Evolutionary conservation across 129 eudicot genomes (phyloP).

Genomic region (Smallanthus sonchifolius): DNA sequence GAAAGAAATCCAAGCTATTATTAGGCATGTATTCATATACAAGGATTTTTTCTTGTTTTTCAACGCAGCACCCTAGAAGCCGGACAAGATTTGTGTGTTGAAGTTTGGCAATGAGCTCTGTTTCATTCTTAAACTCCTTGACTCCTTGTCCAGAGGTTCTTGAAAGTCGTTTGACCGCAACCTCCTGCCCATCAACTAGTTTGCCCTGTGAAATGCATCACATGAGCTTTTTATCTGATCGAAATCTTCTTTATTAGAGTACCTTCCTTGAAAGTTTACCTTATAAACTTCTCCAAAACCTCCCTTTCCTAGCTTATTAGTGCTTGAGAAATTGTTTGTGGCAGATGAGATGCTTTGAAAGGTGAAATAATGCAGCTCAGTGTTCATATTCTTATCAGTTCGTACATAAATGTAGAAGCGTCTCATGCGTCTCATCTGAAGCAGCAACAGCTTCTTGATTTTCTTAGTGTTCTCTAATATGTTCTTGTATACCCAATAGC

Average conservation of each 20-base stretch:
- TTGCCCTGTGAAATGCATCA: slow-evolving; percentile 14
- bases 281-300: slow-evolving; percentile 36
- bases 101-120: slow-evolving; percentile 34
- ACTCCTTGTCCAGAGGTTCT: slow-evolving; percentile 18
- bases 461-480: slow-evolving; percentile 10
- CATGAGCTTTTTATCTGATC: background rate
- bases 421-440: slow-evolving; percentile 14
- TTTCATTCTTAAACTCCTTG: slow-evolving; percentile 37
- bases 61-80: slow-evolving; percentile 37
- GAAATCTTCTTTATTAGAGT: background rate
- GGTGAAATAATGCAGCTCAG: slow-evolving; percentile 18
- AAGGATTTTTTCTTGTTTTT: slow-evolving; percentile 20
- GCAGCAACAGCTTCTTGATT: background rate
- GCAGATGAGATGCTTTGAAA: slow-evolving; percentile 25
- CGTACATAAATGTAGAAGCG: background rate
- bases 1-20: slow-evolving; percentile 27
- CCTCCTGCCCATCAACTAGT: slow-evolving; percentile 19
- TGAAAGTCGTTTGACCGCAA: slow-evolving; percentile 25
- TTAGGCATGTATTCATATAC: slow-evolving; percentile 31
- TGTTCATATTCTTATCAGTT: slow-evolving; percentile 4
- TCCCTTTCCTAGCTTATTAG: slow-evolving; percentile 25
- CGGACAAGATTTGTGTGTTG: slow-evolving; percentile 42
- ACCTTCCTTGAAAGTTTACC: background rate
- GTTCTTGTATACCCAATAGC: slow-evolving; percentile 18
- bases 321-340: slow-evolving; percentile 19